Base-by-base conservation (phyloP, 805 yeast species). In the Kodamaea fukazawae region DNA sequence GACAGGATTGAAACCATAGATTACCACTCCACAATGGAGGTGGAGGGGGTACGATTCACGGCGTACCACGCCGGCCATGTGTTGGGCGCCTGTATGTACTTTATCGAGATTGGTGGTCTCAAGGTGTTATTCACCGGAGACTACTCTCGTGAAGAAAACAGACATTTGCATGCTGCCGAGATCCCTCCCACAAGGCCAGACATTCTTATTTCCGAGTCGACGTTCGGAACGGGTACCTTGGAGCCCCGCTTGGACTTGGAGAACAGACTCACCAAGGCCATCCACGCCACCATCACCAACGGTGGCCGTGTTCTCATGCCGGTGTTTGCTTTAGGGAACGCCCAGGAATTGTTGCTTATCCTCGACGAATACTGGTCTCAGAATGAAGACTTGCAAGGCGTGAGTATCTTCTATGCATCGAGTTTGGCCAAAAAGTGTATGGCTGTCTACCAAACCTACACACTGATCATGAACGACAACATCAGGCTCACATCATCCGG, bases 1-100 rank as follows among this genome's bases (percentile, higher is more conserved):
- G 96, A 89, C 54, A 70, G 78, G 47, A 93, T 93, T 35, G 98
- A 93, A 60, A 87, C 98, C 1, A 79, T 93, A 16, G 99, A 93
- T 60, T 93, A 84, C 61, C 98, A 93, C 61, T 87, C 97, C 4
- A 93, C 99, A 0, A 77, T 88, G 48, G 98, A 93, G 52, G 86
- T 90, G 26, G 95, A 86, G 43, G 99, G 99, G 38, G 83, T 93
- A 41, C 74, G 93, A 55, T 91, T 93, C 67, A 93, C 99, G 1
- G 99, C 99, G 1, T 93, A 84, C 61, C 99, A 91, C 65, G 99
- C 99, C 6, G 99, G 99, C n/a, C 99, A 93, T 72, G 99, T 93
- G 9, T 70, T 93, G 32, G 99, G 99, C 40, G 98, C 99, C 8
- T 96, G 98, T 9, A 93, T 93, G 98, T 93, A 83, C 61, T 81